phyloP scores from a whole-genome alignment of 257 asterid genomes.

The Nyctanthes arbortristis region DNA sequence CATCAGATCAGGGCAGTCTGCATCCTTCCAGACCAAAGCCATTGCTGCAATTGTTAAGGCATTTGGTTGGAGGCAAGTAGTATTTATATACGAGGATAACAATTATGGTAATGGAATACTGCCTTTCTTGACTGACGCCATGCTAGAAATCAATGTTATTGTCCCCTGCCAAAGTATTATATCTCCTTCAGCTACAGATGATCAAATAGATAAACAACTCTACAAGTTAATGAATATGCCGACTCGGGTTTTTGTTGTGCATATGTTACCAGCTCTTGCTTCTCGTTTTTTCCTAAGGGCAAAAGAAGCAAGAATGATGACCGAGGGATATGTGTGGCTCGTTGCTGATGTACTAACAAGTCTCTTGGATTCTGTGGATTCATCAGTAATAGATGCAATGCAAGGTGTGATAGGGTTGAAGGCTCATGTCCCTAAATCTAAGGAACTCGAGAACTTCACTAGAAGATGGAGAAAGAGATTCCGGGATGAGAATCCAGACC shows the following conservation, averaged over 20 bases:
- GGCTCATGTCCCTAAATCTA: constrained; percentile 38
- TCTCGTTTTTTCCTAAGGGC: constrained; percentile 42
- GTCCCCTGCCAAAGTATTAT: constrained; percentile 34
- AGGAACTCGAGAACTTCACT: constrained; percentile 18
- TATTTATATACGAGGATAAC: constrained; percentile 37
- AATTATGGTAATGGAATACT: constrained; percentile 41
- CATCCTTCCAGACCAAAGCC: constrained; percentile 48
- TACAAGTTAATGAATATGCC: constrained; percentile 36
- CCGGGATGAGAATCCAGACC: constrained; percentile 40
- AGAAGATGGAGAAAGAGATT: constrained; percentile 45
- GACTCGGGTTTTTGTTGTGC: constrained; percentile 53
- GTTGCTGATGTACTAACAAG: constrained; percentile 45
- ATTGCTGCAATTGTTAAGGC: constrained; percentile 44
- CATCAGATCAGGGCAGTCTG: constrained; percentile 42
- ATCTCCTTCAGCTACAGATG: constrained; percentile 37
- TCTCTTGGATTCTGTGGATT: constrained; percentile 34
- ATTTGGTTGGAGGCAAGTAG: constrained; percentile 47
- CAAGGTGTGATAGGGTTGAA: constrained; percentile 58
- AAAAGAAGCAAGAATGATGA: constrained; percentile 45
- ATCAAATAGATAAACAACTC: constrained; percentile 34
- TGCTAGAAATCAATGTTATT: constrained; percentile 20
- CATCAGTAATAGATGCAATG: constrained; percentile 44
- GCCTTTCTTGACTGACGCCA: constrained; percentile 36
- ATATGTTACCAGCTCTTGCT: constrained; percentile 37
- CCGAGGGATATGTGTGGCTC: constrained; percentile 49